Conservation (phyloP, 106 monocot genomes). For the Gastrodia elata region DNA sequence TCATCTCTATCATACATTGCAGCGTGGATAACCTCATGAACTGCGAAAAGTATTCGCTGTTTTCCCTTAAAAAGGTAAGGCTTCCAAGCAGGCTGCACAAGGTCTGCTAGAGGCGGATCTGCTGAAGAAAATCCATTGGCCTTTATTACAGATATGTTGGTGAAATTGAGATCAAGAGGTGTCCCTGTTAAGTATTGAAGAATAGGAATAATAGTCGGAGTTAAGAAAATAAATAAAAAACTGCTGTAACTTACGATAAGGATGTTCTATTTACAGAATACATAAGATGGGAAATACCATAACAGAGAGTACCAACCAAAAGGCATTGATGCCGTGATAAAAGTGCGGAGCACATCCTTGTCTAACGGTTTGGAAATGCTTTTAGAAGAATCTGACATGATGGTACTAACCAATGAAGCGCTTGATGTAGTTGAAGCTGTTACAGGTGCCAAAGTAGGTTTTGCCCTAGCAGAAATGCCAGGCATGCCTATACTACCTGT, state of each 20-base stretch:
- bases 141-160: slow-evolving; percentile 65
- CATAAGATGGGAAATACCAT: slow-evolving; percentile 36
- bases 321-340: slow-evolving; percentile 83
- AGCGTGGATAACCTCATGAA: slow-evolving; percentile 67
- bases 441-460: slow-evolving; percentile 58
- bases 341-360: slow-evolving; percentile 63
- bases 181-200: slow-evolving; percentile 43
- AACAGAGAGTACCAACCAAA: slow-evolving; percentile 85
- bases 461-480: slow-evolving; percentile 65
- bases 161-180: slow-evolving; percentile 66
- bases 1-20: slow-evolving; percentile 94
- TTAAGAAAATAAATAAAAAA: slow-evolving; percentile 7
- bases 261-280: not conserved
- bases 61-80: slow-evolving; percentile 90
- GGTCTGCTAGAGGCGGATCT: slow-evolving; percentile 55
- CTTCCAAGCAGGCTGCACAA: slow-evolving; percentile 95
- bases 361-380: slow-evolving; percentile 49
- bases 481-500: slow-evolving; percentile 93
- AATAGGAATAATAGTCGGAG: not conserved
- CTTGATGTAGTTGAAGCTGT: slow-evolving; percentile 31
- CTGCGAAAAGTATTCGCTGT: slow-evolving; percentile 68
- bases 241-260: slow-evolving; percentile 4
- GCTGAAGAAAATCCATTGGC: slow-evolving; percentile 66
- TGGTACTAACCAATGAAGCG: slow-evolving; percentile 39
- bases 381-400: slow-evolving; percentile 47